phyloP scores from a whole-genome alignment of 805 yeast species.

The Barnettozyma vustinii region DNA sequence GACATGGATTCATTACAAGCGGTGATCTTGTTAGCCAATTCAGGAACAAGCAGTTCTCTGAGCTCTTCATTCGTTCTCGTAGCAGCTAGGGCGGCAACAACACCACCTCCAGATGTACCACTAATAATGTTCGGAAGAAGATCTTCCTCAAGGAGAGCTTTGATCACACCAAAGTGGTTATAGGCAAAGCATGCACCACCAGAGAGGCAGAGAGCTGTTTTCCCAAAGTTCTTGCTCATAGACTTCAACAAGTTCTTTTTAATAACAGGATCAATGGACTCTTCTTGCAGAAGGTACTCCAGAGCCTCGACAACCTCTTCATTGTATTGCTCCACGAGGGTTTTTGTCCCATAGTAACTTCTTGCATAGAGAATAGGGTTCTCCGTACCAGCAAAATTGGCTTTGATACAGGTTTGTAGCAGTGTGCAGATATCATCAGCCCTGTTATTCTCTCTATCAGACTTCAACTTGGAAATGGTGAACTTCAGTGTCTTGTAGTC shows the following conservation, averaged over 20 bases:
- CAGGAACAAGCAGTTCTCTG: conserved; percentile 45
- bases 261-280: conserved; percentile 30
- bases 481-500: conserved; percentile 56
- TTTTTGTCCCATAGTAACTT: conserved; percentile 70
- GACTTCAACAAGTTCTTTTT: conserved; percentile 52
- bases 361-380: conserved; percentile 67
- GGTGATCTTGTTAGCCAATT: conserved; percentile 55
- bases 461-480: conserved; percentile 38
- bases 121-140: conserved; percentile 62
- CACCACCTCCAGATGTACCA: conserved; percentile 81
- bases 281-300: conserved; percentile 36
- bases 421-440: conserved; percentile 46
- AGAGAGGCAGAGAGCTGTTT: conserved; percentile 63
- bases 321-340: conserved; percentile 49
- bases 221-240: conserved; percentile 61
- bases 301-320: conserved; percentile 45
- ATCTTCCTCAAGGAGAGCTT: conserved; percentile 63
- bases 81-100: conserved; percentile 67
- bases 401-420: conserved; percentile 61
- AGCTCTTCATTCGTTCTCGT: conserved; percentile 68
- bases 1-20: conserved; percentile 63
- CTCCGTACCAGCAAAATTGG: conserved; percentile 76
- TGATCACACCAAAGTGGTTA: conserved; percentile 71
- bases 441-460: conserved; percentile 16
- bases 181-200: conserved; percentile 82